Evolutionary conservation across 2,329 filamentous ascomycete species (phyloP).

Genomic region (Colletotrichum musae): DNA sequence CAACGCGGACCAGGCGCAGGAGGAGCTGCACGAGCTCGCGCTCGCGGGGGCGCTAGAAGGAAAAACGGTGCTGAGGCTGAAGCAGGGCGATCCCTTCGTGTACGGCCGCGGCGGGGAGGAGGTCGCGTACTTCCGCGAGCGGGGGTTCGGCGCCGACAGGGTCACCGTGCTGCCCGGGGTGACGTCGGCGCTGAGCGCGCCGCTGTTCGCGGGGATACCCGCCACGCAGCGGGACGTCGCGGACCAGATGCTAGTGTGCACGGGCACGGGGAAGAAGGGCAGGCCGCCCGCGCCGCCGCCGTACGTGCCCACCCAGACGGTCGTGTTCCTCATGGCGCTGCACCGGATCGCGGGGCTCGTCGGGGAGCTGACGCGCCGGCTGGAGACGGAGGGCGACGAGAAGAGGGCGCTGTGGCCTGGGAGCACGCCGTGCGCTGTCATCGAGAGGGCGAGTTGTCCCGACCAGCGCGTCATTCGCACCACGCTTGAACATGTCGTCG

Average conservation of each 20-base stretch:
- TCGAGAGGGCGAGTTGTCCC: conserved; percentile 93
- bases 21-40: conserved; percentile 87
- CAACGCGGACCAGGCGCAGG: conserved; percentile 93
- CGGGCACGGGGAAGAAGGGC: conserved; percentile 93
- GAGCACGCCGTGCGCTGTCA: conserved; percentile 89
- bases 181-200: conserved; percentile 88
- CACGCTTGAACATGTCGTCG: conserved; percentile 82
- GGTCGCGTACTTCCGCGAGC: conserved; percentile 82
- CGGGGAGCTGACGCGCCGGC: conserved; percentile 72
- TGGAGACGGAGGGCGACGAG: conserved; percentile 49
- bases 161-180: conserved; percentile 87
- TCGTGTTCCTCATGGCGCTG: conserved; percentile 95
- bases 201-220: conserved; percentile 90
- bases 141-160: conserved; percentile 73
- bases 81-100: conserved; percentile 97
- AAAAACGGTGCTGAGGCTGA: conserved; percentile 87
- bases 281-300: conserved; percentile 85
- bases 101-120: conserved; percentile 97
- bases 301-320: conserved; percentile 82
- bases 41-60: conserved; percentile 76
- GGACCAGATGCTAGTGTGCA: conserved; percentile 96
- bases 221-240: conserved; percentile 90
- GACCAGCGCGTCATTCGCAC: conserved; percentile 95
- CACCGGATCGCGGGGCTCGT: conserved; percentile 86
- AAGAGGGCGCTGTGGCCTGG: conserved; percentile 75